These are phyloP conservation scores for Allantophomopsis lycopodina DNA, from an alignment of 2,329 filamentous ascomycete species.

Conservation along the genomic window DNA sequence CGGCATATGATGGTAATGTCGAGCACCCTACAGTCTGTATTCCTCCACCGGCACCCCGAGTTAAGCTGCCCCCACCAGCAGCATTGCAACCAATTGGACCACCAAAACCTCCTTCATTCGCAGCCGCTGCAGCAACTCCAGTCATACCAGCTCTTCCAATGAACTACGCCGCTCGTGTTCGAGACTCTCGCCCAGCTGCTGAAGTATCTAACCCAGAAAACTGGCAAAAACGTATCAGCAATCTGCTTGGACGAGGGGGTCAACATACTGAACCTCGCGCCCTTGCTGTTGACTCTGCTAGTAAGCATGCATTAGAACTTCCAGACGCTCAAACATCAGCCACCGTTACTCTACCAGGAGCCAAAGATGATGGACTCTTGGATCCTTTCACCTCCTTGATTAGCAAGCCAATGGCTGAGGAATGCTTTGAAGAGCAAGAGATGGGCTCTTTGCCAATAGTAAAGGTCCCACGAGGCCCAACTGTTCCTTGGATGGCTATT, in stretches of 20 bases:
- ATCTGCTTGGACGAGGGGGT: conserved; percentile 54
- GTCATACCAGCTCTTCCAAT: conserved; percentile 11
- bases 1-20: conserved; percentile 55
- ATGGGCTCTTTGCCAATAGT: conserved; percentile 65
- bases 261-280: conserved; percentile 40
- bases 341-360: conserved; percentile 55
- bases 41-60: conserved; percentile 58
- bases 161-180: conserved; percentile 15
- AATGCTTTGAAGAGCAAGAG: conserved; percentile 71
- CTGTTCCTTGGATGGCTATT: conserved; percentile 47
- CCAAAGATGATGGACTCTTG: conserved; percentile 11
- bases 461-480: conserved; percentile 49
- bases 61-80: conserved; percentile 60
- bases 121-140: conserved; percentile 22
- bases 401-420: conserved; percentile 60
- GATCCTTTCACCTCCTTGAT: conserved; percentile 30
- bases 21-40: conserved; percentile 55
- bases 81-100: conserved; percentile 25
- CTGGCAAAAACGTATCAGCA: conserved; percentile 81
- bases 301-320: conserved; percentile 52
- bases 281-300: conserved; percentile 52
- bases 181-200: conserved; percentile 22
- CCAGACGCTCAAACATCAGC: conserved; percentile 29
- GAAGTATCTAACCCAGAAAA: conserved; percentile 21
- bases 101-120: conserved; percentile 28